A percentile compares a stretch with the other conserved stretches of the same genome.
These are phyloP conservation scores for Colletotrichum gloeosporioides DNA, from an alignment of 2,329 filamentous ascomycete species.

Conservation along the genomic window DNA sequence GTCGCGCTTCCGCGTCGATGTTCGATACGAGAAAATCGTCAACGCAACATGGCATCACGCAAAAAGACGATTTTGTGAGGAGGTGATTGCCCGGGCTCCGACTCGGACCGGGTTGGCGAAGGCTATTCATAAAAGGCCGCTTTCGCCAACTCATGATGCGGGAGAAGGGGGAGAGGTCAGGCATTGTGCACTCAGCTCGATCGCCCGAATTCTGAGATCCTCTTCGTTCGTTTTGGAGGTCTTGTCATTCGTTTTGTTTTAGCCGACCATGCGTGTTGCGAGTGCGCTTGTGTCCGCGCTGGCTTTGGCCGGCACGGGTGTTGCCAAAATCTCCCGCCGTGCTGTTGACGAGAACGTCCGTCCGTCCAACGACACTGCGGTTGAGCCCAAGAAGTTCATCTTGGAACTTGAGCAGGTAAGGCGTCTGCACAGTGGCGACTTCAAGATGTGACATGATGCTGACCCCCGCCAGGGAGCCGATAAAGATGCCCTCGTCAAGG, in stretches of 20 bases:
- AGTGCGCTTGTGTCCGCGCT: slow-evolving; percentile 9
- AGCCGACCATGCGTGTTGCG: slow-evolving; percentile 4
- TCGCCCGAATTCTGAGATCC: not conserved
- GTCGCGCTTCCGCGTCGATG: not conserved
- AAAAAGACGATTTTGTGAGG: not conserved
- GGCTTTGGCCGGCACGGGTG: slow-evolving; percentile 7
- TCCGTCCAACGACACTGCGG: slow-evolving; percentile 2
- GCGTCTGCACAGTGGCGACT: not conserved
- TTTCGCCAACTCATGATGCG: not conserved
- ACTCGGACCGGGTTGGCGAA: not conserved
- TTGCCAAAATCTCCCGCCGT: slow-evolving; percentile 2
- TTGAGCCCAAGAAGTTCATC: slow-evolving; percentile 20
- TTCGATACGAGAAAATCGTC: slow-evolving; percentile 12
- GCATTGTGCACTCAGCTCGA: not conserved
- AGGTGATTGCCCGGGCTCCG: not conserved
- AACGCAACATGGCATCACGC: not conserved
- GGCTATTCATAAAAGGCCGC: not conserved
- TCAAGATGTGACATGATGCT: not conserved
- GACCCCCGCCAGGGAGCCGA: not conserved
- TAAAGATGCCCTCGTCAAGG: slow-evolving; percentile 12
- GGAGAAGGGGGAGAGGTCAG: not conserved
- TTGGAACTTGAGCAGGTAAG: slow-evolving; percentile 10
- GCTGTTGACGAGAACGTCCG: not conserved
- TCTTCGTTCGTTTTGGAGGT: not conserved
- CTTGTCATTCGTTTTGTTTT: not conserved